Evolutionary conservation across 2,329 filamentous ascomycete genomes (phyloP).

Genomic region (Lasiodiplodia hormozganensis): DNA sequence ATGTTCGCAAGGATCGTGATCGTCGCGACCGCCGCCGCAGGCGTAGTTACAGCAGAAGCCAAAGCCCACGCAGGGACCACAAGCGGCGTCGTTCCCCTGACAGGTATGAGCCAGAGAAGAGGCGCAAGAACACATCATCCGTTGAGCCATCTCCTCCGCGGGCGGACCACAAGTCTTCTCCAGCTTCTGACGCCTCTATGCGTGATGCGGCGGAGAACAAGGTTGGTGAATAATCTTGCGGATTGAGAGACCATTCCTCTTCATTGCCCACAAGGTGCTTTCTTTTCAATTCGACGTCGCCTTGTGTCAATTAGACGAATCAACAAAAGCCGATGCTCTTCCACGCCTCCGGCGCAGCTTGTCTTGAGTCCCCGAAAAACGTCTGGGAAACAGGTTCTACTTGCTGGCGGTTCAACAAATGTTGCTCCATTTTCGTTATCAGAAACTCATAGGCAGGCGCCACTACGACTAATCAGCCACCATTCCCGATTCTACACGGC

Average conservation of each 20-base stretch:
- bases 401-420: background rate
- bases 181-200: constrained; percentile 19
- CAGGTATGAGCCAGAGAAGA: constrained; percentile 32
- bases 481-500: background rate
- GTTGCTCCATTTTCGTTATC: background rate
- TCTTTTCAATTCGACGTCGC: background rate
- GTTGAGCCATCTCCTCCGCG: constrained; percentile 7
- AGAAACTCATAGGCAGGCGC: background rate
- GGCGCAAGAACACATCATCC: constrained; percentile 32
- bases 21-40: constrained; percentile 50
- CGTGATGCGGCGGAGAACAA: background rate
- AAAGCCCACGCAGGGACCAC: constrained; percentile 36
- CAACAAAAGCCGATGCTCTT: background rate
- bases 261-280: background rate
- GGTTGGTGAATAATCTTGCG: constrained; percentile 24
- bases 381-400: background rate
- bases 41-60: constrained; percentile 51
- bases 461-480: background rate
- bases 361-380: background rate
- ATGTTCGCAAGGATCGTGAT: constrained; percentile 55
- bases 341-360: background rate
- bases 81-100: constrained; percentile 30
- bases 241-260: background rate
- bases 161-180: background rate
- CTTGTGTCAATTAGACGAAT: constrained; percentile 19